Base-by-base conservation (phyloP, 768 basidiomycete species). In the Trametes punicea region DNA sequence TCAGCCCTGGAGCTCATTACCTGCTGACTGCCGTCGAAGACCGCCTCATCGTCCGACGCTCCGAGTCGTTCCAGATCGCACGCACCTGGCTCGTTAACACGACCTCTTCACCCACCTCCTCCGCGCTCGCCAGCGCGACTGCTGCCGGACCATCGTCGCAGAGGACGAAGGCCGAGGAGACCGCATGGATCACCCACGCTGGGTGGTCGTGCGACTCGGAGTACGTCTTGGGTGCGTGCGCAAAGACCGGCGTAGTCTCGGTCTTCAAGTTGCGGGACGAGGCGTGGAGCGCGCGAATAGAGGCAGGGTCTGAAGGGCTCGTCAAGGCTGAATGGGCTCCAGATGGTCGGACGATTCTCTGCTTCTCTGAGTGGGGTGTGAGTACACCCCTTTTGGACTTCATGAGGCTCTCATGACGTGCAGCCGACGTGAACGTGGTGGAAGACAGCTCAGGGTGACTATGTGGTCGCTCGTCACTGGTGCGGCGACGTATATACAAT, bases 341-440 rank as follows among this genome's bases (percentile, higher is more conserved):
- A 2, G 89, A 88, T 66, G 92, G 92, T 15, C 79, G 89, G 33
- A 84, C 82, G 15, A 75, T 97, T 4, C 72, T 97, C 27, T 95
- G 90, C 65, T 98, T 94, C 71, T 94, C 92, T 3, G 90, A 94
- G 63, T 91, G 91, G 88, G 91, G 89, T 64, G 94, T 95, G 74
- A 76, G 93, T 81, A n/a, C n/a, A n/a, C n/a, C n/a, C n/a, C n/a
- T 20, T 18, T 27, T 39, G 34, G 58, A 52, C 2, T 50, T 18
- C n/a, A 8, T 4, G 38, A 5, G 15, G 10, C 29, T 36, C 29
- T 31, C 39, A 16, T 23, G 55, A 18, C 44, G 15, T 34, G 34
- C 10, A 16, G 50, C 25, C 11, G 18, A 15, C 20, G 56, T 15
- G 7, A 18, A 48, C 63, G 26, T 39, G 30, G n/a, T 36, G 6